Evolutionary conservation across 2,329 filamentous ascomycete genomes (phyloP), one percentile per base, ranked within the genome.

Genomic region (Diaporthe velutina): DNA sequence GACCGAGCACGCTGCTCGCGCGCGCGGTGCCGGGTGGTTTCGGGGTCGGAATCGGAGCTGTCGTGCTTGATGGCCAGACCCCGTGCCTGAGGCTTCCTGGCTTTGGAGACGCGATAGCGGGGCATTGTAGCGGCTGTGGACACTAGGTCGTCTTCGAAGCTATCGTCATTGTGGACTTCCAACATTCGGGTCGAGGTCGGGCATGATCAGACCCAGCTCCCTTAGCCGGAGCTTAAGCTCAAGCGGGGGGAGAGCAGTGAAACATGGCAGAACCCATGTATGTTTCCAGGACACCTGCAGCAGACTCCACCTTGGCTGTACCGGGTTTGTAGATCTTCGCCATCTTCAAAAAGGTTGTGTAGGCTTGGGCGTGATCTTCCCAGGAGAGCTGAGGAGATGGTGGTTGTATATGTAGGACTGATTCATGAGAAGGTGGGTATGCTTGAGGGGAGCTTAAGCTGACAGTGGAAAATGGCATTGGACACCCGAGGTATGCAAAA

Each of bases 211-310:
- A 22, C 60, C 2, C 12, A 40, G 17, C 22, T 19, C 22, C 12
- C 45, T 38, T 19, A 10, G 6, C 30, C 64, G 45, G 19, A 52
- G 64, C 64, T 67, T 52, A 52, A 67, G 45, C 64, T 52, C 42
- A 52, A 67, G 35, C 42, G 28, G 40, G 61, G 30, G 61, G 3
- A 25, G 35, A 50, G 61, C 9, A 38, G 42, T 48, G 42, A 42
- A 30, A 25, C 28, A 66, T 48, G 61, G 61, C 13, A 17, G 28
- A 33, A 67, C 42, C 61, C 61, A 67, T 67, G 19, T 22, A 33
- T 19, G 13, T 38, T 28, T 38, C 61, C 17, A 3, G 22, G 25
- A 17, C 33, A 40, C 13, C 45, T 67, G 64, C 22, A 38, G 45
- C 22, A 10, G 45, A 7, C 17, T 3, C n/a, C 35, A 25, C 13